Conservation (phyloP, 129 eudicot genomes). For the Rutidosis leptorrhynchoides region DNA sequence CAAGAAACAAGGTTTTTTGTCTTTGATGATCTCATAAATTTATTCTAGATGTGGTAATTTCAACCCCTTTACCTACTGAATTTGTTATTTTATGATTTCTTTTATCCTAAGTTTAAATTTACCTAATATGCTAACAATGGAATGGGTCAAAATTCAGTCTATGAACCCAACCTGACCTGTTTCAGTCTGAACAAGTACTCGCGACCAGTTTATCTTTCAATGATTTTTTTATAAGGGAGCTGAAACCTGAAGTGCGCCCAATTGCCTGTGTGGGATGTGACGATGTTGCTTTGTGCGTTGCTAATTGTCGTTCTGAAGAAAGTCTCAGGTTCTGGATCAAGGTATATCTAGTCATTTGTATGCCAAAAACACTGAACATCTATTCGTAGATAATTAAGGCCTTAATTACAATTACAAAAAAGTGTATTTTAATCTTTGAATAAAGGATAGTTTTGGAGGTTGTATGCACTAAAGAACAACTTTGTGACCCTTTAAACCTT, state of each 20-base stretch:
- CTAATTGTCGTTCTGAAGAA: slow-evolving; percentile 80
- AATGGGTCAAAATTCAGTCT: background rate
- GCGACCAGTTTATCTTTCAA: no score
- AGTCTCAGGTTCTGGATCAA: slow-evolving; percentile 86
- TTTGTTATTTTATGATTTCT: background rate
- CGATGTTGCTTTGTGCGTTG: slow-evolving; percentile 91
- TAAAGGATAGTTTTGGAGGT: no score
- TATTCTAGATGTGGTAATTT: background rate
- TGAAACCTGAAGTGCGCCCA: slow-evolving; percentile 82
- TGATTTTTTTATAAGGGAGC: slow-evolving; percentile 91
- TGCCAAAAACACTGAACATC: background rate
- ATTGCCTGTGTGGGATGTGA: slow-evolving; percentile 58
- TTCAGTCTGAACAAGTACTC: no score
- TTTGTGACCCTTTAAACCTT: no score
- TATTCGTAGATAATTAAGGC: background rate
- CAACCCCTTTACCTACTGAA: background rate
- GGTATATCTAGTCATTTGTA: slow-evolving; percentile 35
- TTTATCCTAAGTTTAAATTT: background rate
- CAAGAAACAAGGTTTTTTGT: slow-evolving; percentile 66
- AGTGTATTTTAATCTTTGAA: background rate
- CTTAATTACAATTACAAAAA: background rate
- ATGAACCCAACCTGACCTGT: no score
- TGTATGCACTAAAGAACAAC: no score
- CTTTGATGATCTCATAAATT: background rate
- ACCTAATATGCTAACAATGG: no score